Percentiles rank a stretch among this genome's conserved stretches.
Evolutionary conservation across 805 yeast genomes (phyloP).

Genomic region (Saturnispora galanensis): DNA sequence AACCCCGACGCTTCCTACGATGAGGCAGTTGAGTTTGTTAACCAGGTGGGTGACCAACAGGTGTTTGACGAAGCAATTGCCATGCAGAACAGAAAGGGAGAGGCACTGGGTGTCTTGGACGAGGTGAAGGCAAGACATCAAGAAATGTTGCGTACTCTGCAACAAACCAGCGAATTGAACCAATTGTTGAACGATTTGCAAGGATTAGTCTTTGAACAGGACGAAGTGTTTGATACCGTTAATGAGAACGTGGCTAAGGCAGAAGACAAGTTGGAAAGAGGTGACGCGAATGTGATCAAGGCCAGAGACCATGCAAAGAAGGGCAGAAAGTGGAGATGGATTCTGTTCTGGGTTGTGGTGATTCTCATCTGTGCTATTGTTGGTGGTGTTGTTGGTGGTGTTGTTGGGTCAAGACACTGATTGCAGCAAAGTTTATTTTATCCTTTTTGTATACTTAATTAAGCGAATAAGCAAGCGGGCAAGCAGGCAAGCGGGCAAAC

Average conservation of each 20-base stretch:
- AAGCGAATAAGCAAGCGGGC: not conserved
- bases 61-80: conserved; percentile 88
- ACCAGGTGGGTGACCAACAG: conserved; percentile 78
- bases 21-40: conserved; percentile 78
- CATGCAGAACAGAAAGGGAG: conserved; percentile 83
- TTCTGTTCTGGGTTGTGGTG: conserved; percentile 62
- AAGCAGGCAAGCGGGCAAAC: too few relatives aligned
- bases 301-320: conserved; percentile 83
- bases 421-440: not conserved
- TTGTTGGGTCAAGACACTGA: conserved; percentile 27
- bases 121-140: conserved; percentile 95
- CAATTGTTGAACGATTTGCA: conserved; percentile 96
- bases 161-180: conserved; percentile 90
- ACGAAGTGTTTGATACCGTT: conserved; percentile 72
- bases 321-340: conserved; percentile 85
- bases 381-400: conserved; percentile 57
- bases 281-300: conserved; percentile 85
- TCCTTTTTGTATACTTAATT: not conserved
- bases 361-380: conserved; percentile 55
- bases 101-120: conserved; percentile 88
- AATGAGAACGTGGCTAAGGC: conserved; percentile 76
- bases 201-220: conserved; percentile 91
- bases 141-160: conserved; percentile 88
- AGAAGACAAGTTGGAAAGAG: conserved; percentile 85
- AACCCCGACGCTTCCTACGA: conserved; percentile 77